Conservation (phyloP, 768 basidiomycete species). For the Coprinellus aureogranulatus region DNA sequence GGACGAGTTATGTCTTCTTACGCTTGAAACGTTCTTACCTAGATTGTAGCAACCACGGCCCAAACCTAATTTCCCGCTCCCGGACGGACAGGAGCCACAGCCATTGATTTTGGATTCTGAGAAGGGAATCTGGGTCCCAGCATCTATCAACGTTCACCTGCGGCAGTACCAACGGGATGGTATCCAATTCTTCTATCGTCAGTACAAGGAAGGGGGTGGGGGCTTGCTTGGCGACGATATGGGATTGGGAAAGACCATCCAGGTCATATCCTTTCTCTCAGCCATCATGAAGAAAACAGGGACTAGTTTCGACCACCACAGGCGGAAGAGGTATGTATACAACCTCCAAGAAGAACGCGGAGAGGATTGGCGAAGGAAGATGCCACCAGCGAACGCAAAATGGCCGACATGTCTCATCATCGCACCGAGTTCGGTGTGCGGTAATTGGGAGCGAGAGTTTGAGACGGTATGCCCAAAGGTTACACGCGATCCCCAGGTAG, state of each 20-base stretch:
- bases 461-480: slow-evolving; percentile 49
- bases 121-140: slow-evolving; percentile 53
- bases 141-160: slow-evolving; percentile 79
- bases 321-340: slow-evolving; percentile 68
- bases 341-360: slow-evolving; percentile 55
- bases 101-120: slow-evolving; percentile 52
- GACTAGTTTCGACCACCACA: slow-evolving; percentile 55
- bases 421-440: slow-evolving; percentile 78
- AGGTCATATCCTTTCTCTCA: slow-evolving; percentile 84
- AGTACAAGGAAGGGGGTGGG: slow-evolving; percentile 66
- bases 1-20: not conserved
- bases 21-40: not conserved
- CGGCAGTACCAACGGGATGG: slow-evolving; percentile 91
- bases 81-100: slow-evolving; percentile 38
- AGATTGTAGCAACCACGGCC: slow-evolving; percentile 28
- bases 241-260: slow-evolving; percentile 95
- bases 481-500: too few relatives aligned
- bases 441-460: slow-evolving; percentile 90
- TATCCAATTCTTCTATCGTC: slow-evolving; percentile 73
- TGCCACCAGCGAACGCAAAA: slow-evolving; percentile 66
- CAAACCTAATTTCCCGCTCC: slow-evolving; percentile 54
- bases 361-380: slow-evolving; percentile 49
- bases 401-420: slow-evolving; percentile 90
- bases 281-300: slow-evolving; percentile 89
- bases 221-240: slow-evolving; percentile 95